phyloP scores from a whole-genome alignment of 2,329 filamentous ascomycete genomes.

The Zymoseptoria tritici region DNA sequence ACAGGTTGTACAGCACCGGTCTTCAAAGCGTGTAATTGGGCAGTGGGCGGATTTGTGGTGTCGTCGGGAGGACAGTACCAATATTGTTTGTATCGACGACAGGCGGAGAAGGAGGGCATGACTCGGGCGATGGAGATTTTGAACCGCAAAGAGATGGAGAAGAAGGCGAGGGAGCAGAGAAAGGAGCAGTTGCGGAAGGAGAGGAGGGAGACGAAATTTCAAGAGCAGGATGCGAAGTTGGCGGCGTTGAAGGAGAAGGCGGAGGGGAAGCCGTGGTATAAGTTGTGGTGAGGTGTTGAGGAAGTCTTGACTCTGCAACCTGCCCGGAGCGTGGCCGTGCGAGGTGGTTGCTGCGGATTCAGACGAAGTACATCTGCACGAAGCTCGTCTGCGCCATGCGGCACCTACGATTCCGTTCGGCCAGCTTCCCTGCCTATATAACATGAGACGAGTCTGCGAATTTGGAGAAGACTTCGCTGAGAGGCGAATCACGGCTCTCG shows the following conservation, averaged over 20 bases:
- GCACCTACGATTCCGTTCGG: too few relatives aligned
- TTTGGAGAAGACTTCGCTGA: too few relatives aligned
- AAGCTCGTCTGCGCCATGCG: not conserved
- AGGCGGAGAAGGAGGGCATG: slow-evolving; percentile 74
- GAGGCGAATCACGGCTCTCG: too few relatives aligned
- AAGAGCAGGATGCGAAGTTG: slow-evolving; percentile 34
- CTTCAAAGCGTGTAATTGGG: slow-evolving; percentile 71
- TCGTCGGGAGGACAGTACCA: slow-evolving; percentile 70
- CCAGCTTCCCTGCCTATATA: too few relatives aligned
- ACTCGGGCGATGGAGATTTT: slow-evolving; percentile 77
- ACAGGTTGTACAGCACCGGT: slow-evolving; percentile 44
- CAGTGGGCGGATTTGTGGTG: slow-evolving; percentile 66
- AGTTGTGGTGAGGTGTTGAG: slow-evolving; percentile 25
- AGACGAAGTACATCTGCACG: too few relatives aligned
- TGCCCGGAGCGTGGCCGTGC: not conserved
- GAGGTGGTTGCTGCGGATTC: too few relatives aligned
- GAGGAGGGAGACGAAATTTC: slow-evolving; percentile 36
- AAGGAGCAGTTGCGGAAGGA: slow-evolving; percentile 35
- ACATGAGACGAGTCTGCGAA: too few relatives aligned
- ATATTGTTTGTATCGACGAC: slow-evolving; percentile 69
- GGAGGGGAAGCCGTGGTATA: slow-evolving; percentile 28
- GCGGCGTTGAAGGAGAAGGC: slow-evolving; percentile 21
- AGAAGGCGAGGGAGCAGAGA: slow-evolving; percentile 44
- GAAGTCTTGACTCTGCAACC: not conserved
- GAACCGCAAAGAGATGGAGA: slow-evolving; percentile 61